Evolutionary conservation across 352 stramenopile species (phyloP).

Genomic region (Phytophthora tentaculata): DNA sequence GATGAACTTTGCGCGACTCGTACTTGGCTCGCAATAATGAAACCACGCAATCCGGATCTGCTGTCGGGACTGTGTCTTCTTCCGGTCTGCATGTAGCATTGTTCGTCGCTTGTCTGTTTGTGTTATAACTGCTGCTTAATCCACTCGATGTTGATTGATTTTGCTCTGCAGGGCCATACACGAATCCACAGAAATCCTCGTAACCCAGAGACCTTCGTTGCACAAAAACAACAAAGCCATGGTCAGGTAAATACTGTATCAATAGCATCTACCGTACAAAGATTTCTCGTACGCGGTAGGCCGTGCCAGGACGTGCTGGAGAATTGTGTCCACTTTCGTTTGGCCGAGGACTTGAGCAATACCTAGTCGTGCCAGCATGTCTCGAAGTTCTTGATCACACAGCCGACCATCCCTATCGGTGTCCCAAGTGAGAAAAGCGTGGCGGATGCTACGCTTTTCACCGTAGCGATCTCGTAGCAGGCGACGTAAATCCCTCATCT

Average conservation of each 20-base stretch:
- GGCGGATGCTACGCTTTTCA: conserved; percentile 58
- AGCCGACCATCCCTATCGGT: conserved; percentile 60
- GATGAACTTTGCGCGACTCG: conserved; percentile 40
- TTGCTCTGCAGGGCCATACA: conserved; percentile 25
- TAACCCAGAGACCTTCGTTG: conserved; percentile 49
- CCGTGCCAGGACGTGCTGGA: conserved; percentile 42
- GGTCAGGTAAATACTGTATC: conserved; percentile 10
- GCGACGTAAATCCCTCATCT: conserved; percentile 43
- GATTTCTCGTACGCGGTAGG: conserved; percentile 38
- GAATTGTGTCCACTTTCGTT: conserved; percentile 44
- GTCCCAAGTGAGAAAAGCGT: conserved; percentile 68
- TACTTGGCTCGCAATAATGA: conserved; percentile 62
- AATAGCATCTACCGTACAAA: background rate
- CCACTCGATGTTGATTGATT: conserved; percentile 1
- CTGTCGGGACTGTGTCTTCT: conserved; percentile 27
- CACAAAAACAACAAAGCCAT: background rate
- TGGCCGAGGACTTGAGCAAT: conserved; percentile 43
- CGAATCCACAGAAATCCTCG: conserved; percentile 53
- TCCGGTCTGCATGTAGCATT: conserved; percentile 2
- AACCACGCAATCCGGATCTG: conserved; percentile 43
- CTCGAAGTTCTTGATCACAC: conserved; percentile 39
- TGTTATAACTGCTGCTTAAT: no score
- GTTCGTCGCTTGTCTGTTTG: background rate
- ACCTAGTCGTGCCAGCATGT: conserved; percentile 53
- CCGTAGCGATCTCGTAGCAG: conserved; percentile 65